These are phyloP conservation scores for Apiospora hydei DNA, from an alignment of 2,329 filamentous ascomycete genomes.

Conservation along the genomic window DNA sequence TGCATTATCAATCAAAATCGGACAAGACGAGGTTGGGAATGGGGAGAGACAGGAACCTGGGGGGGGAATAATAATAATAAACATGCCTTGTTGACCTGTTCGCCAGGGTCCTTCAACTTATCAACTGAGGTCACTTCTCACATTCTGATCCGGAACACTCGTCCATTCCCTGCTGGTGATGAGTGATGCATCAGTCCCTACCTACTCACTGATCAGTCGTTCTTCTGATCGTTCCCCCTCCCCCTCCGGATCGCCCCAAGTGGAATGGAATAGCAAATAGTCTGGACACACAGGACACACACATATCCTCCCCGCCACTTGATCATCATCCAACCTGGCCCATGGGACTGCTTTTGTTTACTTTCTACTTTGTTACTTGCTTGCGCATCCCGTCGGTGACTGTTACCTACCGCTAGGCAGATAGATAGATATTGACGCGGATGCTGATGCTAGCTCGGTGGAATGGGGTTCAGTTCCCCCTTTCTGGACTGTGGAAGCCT, in stretches of 20 bases:
- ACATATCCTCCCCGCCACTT: not conserved
- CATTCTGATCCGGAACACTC: not conserved
- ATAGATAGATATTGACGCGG: not conserved
- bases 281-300: conserved; percentile 1
- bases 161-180: not conserved
- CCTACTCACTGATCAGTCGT: not conserved
- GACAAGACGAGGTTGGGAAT: not conserved
- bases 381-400: conserved; percentile 2
- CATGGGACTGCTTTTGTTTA: not conserved
- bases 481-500: conserved; percentile 18
- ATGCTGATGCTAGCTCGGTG: not conserved
- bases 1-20: not conserved
- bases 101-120: not conserved
- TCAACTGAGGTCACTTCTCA: not conserved
- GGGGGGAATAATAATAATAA: not conserved
- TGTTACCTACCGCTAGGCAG: conserved; percentile 20
- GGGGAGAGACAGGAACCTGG: not conserved
- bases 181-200: not conserved
- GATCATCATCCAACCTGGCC: not conserved
- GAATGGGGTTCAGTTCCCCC: conserved; percentile 6
- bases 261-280: conserved; percentile 18
- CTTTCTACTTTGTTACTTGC: conserved; percentile 11
- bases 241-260: conserved; percentile 17
- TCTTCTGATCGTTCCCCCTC: too few relatives aligned
- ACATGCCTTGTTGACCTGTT: not conserved